A percentile compares a stretch with the other conserved stretches of the same genome.
phyloP scores from a whole-genome alignment of 73 alveolate genomes.

The Tetrahymena borealis region DNA sequence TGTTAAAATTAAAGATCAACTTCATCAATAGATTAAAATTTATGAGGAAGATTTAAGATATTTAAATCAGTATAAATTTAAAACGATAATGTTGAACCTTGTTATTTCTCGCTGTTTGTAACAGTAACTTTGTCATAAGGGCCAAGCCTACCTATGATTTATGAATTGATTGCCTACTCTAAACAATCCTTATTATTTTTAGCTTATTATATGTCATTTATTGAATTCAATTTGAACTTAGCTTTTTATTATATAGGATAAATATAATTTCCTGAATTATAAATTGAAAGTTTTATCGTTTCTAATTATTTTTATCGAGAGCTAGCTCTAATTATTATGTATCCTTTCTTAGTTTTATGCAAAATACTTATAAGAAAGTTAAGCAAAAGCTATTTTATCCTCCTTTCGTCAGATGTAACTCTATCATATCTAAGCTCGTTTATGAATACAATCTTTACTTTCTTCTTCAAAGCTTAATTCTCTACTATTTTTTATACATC shows the following conservation, averaged over 20 bases:
- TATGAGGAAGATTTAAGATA: not conserved
- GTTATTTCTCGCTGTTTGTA: not conserved
- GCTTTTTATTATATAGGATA: not conserved
- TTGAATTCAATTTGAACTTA: not conserved
- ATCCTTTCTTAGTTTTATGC: not conserved
- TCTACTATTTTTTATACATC: not conserved
- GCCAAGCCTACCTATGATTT: not conserved
- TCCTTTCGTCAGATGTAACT: not conserved
- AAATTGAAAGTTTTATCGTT: not conserved
- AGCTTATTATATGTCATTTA: not conserved
- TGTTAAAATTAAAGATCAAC: not conserved
- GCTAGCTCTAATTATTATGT: not conserved
- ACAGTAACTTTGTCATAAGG: not conserved
- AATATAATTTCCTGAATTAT: not conserved
- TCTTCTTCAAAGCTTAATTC: not conserved
- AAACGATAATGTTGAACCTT: not conserved
- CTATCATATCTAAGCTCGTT: not conserved
- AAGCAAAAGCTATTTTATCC: not conserved
- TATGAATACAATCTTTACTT: not conserved
- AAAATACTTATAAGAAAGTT: not conserved
- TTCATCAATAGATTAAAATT: not conserved
- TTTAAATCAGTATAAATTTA: not conserved
- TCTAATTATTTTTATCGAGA: not conserved
- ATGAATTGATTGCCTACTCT: not conserved
- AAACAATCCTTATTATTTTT: not conserved